phyloP scores from a whole-genome alignment of 305 asterid species.

The Nicotiana rustica region DNA sequence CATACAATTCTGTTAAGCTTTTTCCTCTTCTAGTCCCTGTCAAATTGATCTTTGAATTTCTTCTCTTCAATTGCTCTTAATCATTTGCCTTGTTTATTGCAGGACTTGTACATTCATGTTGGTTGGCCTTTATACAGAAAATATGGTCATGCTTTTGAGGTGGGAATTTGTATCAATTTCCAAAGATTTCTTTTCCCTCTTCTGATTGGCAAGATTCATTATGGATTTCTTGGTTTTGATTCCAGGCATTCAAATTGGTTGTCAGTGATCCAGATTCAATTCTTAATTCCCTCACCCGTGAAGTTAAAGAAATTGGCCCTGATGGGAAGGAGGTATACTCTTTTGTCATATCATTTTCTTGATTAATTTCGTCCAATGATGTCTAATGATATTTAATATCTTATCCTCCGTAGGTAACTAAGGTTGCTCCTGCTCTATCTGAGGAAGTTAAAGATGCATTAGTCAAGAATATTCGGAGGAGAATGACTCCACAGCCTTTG shows the following conservation, averaged over 20 bases:
- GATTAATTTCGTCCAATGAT: constrained; percentile 13
- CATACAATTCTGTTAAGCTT: background rate
- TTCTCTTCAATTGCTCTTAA: background rate
- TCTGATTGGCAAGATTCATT: constrained; percentile 12
- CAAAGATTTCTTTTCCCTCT: background rate
- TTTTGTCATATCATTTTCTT: constrained; percentile 21
- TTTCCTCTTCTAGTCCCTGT: constrained; percentile 6
- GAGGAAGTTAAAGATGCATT: constrained; percentile 91
- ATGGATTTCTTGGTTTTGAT: constrained; percentile 14
- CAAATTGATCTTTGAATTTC: background rate
- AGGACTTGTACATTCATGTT: constrained; percentile 92
- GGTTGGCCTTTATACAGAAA: constrained; percentile 97
- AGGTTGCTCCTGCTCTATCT: constrained; percentile 84
- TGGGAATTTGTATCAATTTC: constrained; percentile 41
- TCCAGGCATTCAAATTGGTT: constrained; percentile 85
- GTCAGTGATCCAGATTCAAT: constrained; percentile 91
- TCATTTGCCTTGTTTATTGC: constrained; percentile 35
- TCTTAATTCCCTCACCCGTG: constrained; percentile 91
- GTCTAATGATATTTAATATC: constrained; percentile 30
- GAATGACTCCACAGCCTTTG: constrained; percentile 99
- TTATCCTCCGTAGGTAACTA: constrained; percentile 59
- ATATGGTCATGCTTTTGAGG: constrained; percentile 99
- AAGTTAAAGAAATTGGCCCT: constrained; percentile 88
- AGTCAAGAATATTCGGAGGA: constrained; percentile 90
- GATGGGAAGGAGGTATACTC: constrained; percentile 82